These are phyloP conservation scores for Paraphaeosphaeria sporulosa DNA, from an alignment of 2,329 filamentous ascomycete species.

Conservation along the genomic window DNA sequence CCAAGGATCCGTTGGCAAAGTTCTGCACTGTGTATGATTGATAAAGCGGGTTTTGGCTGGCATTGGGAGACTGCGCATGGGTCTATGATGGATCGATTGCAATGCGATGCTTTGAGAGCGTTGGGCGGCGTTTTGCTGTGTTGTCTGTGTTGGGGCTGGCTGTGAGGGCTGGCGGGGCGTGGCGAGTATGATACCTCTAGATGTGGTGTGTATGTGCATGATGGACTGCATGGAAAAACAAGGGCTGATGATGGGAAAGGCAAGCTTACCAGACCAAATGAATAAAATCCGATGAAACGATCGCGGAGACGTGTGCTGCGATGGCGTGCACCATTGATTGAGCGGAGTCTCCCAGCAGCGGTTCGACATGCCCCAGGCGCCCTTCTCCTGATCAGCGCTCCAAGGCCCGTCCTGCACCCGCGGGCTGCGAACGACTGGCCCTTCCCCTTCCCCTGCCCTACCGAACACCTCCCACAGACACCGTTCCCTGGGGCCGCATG, in stretches of 20 bases:
- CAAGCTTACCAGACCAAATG: no score
- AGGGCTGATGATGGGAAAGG: background rate
- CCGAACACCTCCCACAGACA: no score
- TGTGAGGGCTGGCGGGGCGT: background rate
- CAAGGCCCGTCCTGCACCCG: no score
- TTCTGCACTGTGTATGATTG: conserved; percentile 12
- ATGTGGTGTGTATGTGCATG: conserved; percentile 11
- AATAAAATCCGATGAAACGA: no score
- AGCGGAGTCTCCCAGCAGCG: no score
- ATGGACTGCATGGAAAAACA: background rate
- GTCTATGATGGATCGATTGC: background rate
- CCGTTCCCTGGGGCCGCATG: no score
- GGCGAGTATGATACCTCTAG: conserved; percentile 10
- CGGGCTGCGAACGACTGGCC: no score
- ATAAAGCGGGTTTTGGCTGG: background rate
- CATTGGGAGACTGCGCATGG: conserved; percentile 1
- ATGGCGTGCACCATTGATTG: no score
- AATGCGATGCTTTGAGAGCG: conserved; percentile 4
- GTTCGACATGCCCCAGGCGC: no score
- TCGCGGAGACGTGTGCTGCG: no score
- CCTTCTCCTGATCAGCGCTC: no score
- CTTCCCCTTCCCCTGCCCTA: no score
- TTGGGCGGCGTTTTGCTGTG: conserved; percentile 8
- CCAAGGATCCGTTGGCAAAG: background rate
- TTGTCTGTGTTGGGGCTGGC: background rate